Conservation (phyloP, 306 rosid genomes). For the Prunus davidiana region DNA sequence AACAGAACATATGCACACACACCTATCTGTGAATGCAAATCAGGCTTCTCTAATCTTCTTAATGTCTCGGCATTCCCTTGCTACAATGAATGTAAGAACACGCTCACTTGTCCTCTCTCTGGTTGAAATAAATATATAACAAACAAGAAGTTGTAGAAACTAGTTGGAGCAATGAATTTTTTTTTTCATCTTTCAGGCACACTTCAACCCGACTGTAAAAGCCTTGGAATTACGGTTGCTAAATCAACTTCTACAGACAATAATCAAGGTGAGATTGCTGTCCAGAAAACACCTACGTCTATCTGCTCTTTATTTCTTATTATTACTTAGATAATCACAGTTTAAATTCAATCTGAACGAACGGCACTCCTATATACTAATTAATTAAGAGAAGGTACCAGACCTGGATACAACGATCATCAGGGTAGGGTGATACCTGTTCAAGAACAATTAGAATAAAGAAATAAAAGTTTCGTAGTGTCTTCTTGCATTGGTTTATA, state of each 20-base stretch:
- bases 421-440: no score
- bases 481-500: neutral
- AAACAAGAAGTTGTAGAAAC: neutral
- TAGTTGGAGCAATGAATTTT: neutral
- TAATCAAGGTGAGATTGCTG: slow-evolving; percentile 37
- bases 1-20: slow-evolving; percentile 38
- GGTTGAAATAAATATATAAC: neutral
- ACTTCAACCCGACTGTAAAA: slow-evolving; percentile 65
- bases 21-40: slow-evolving; percentile 45
- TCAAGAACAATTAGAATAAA: no score
- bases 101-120: neutral
- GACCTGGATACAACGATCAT: no score
- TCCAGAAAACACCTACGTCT: neutral
- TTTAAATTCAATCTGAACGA: neutral
- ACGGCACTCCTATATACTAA: neutral
- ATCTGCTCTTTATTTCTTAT: neutral
- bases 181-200: slow-evolving; percentile 50
- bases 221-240: slow-evolving; percentile 67
- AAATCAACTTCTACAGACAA: slow-evolving; percentile 25
- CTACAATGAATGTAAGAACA: slow-evolving; percentile 62
- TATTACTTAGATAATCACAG: neutral
- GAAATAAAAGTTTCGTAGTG: neutral
- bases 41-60: slow-evolving; percentile 60
- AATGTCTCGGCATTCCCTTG: slow-evolving; percentile 59
- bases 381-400: neutral